Conservation (phyloP, 805 yeast species). For the Metschnikowia vanudenii region DNA sequence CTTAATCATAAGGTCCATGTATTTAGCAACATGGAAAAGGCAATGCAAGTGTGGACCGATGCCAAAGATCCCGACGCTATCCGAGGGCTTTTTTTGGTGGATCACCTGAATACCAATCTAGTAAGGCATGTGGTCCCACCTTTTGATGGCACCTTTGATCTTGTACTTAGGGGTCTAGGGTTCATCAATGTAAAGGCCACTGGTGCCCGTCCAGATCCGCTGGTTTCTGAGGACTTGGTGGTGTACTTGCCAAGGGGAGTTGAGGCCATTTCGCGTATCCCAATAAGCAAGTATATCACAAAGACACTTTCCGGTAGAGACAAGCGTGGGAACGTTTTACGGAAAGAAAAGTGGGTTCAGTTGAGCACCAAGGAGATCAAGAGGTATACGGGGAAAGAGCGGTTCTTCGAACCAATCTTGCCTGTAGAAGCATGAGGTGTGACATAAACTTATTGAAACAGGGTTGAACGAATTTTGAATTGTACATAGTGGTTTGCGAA, state of each 20-base stretch:
- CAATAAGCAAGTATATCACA: slow-evolving; percentile 43
- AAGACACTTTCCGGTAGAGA: slow-evolving; percentile 35
- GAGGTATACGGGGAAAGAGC: slow-evolving; percentile 18
- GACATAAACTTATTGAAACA: too few species aligned
- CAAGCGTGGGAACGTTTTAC: slow-evolving; percentile 21
- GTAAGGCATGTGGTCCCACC: slow-evolving; percentile 58
- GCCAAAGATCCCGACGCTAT: slow-evolving; percentile 27
- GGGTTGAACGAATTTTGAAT: too few species aligned
- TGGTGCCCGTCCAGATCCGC: slow-evolving; percentile 33
- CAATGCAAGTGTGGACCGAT: slow-evolving; percentile 22
- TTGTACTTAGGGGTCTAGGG: slow-evolving; percentile 66
- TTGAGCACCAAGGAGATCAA: slow-evolving; percentile 22
- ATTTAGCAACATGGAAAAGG: slow-evolving; percentile 32
- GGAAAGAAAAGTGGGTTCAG: slow-evolving; percentile 23
- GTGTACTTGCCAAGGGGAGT: slow-evolving; percentile 57
- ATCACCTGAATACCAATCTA: slow-evolving; percentile 7
- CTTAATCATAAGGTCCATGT: slow-evolving; percentile 41
- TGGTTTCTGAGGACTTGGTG: slow-evolving; percentile 27
- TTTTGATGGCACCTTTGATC: slow-evolving; percentile 64
- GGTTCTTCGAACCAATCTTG: slow-evolving; percentile 3
- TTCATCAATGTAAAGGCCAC: slow-evolving; percentile 60
- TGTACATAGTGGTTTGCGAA: not conserved
- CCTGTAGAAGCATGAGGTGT: not conserved
- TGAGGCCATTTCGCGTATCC: slow-evolving; percentile 52
- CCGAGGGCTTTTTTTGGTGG: slow-evolving; percentile 20